Evolutionary conservation across 176 grass and related monocot genomes (phyloP).

Genomic region (Melocanna baccifera): DNA sequence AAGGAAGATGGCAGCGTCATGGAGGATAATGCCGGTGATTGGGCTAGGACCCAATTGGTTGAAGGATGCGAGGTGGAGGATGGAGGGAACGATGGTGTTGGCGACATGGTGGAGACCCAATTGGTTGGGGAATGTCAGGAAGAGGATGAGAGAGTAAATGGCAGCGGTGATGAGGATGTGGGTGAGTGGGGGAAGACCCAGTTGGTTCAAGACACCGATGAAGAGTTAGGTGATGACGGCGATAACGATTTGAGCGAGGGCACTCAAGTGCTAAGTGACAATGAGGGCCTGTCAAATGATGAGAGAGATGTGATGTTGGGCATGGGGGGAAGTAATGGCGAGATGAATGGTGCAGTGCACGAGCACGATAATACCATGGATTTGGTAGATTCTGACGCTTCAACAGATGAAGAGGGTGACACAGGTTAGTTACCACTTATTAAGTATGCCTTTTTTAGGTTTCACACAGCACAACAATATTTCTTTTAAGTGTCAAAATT

Average conservation of each 20-base stretch:
- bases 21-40: neutral
- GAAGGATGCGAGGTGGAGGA: slow-evolving; percentile 16
- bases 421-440: slow-evolving; percentile 36
- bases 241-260: slow-evolving; percentile 10
- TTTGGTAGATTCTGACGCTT: slow-evolving; percentile 49
- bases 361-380: neutral
- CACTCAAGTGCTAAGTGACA: slow-evolving; percentile 31
- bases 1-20: neutral
- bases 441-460: neutral
- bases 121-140: slow-evolving; percentile 20
- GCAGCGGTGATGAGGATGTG: neutral
- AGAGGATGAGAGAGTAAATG: neutral
- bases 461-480: neutral
- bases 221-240: slow-evolving; percentile 16
- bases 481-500: neutral
- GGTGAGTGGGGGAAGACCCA: slow-evolving; percentile 37
- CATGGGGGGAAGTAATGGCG: neutral
- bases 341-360: neutral
- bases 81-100: neutral
- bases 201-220: slow-evolving; percentile 30
- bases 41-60: slow-evolving; percentile 15
- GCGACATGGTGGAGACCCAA: slow-evolving; percentile 6
- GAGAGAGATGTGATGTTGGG: neutral
- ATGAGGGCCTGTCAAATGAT: slow-evolving; percentile 9
- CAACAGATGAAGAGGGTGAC: slow-evolving; percentile 45